Conservation (phyloP, 768 basidiomycete genomes). For the Sutorius australiensis region DNA sequence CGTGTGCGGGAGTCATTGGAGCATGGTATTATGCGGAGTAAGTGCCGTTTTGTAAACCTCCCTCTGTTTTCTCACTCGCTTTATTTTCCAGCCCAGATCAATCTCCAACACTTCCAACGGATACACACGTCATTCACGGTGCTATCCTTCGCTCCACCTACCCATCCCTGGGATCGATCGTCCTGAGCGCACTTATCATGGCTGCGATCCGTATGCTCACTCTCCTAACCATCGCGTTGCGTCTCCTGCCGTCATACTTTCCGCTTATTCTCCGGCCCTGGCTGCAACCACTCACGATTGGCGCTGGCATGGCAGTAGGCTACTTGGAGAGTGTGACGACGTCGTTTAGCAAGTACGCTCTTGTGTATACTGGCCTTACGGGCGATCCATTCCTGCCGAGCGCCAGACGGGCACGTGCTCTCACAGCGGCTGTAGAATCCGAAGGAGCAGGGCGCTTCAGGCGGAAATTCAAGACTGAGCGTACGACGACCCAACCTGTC, state of each 20-base stretch:
- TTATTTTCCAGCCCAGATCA: slow-evolving; percentile 19
- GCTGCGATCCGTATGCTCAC: slow-evolving; percentile 62
- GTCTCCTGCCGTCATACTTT: slow-evolving; percentile 52
- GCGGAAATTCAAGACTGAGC: slow-evolving; percentile 53
- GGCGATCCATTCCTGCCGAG: slow-evolving; percentile 65
- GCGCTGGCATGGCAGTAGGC: slow-evolving; percentile 36
- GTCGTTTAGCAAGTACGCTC: slow-evolving; percentile 58
- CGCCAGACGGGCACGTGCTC: slow-evolving; percentile 52
- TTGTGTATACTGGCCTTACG: slow-evolving; percentile 73
- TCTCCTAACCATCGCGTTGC: slow-evolving; percentile 47
- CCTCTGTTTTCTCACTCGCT: slow-evolving; percentile 2
- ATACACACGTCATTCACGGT: slow-evolving; percentile 72
- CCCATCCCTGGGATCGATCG: slow-evolving; percentile 77
- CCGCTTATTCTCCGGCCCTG: slow-evolving; percentile 41
- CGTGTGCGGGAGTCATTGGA: slow-evolving; percentile 79
- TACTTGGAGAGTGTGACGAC: slow-evolving; percentile 45
- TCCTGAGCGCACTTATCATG: slow-evolving; percentile 72
- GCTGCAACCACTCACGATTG: slow-evolving; percentile 38
- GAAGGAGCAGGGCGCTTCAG: slow-evolving; percentile 37
- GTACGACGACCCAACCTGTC: slow-evolving; percentile 36
- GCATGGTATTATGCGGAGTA: slow-evolving; percentile 86
- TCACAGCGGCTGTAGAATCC: slow-evolving; percentile 55
- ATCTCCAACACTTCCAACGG: slow-evolving; percentile 43
- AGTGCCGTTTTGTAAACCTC: slow-evolving; percentile 17
- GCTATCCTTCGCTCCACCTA: slow-evolving; percentile 76